Percentiles rank a stretch among this genome's conserved stretches.
These are phyloP conservation scores for Trichophyton benhamiae DNA, from an alignment of 2,329 filamentous ascomycete species.

Conservation along the genomic window DNA sequence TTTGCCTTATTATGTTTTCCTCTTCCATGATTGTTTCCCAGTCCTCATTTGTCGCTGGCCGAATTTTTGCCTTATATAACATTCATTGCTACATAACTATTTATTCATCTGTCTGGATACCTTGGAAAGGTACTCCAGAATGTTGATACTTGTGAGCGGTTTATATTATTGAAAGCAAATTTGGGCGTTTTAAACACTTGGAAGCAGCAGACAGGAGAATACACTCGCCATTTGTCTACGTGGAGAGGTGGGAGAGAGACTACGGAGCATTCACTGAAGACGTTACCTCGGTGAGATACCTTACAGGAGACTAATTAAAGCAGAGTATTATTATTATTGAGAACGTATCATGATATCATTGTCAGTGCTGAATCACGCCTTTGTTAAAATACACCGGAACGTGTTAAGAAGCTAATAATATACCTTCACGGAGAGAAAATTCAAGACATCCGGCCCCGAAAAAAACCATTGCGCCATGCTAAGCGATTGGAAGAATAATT, in stretches of 20 bases:
- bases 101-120: not conserved
- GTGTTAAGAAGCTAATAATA: not conserved
- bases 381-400: not conserved
- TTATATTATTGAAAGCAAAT: not conserved
- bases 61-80: not conserved
- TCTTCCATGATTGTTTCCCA: not conserved
- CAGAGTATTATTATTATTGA: too few species aligned
- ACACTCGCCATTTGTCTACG: too few species aligned
- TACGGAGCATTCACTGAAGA: not conserved
- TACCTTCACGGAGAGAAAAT: not conserved
- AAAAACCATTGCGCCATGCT: conserved; percentile 17
- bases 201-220: too few species aligned
- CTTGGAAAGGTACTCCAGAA: too few species aligned
- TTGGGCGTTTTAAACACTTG: not conserved
- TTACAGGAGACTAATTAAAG: too few species aligned
- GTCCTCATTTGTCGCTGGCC: not conserved
- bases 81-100: not conserved
- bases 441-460: not conserved
- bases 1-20: not conserved
- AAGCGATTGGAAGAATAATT: conserved; percentile 9
- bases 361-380: not conserved
- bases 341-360: not conserved
- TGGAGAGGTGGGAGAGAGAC: too few species aligned
- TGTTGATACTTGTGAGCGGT: too few species aligned
- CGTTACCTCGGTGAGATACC: too few species aligned